phyloP scores from a whole-genome alignment of 805 yeast species.

The Saturnispora zaruensis region DNA sequence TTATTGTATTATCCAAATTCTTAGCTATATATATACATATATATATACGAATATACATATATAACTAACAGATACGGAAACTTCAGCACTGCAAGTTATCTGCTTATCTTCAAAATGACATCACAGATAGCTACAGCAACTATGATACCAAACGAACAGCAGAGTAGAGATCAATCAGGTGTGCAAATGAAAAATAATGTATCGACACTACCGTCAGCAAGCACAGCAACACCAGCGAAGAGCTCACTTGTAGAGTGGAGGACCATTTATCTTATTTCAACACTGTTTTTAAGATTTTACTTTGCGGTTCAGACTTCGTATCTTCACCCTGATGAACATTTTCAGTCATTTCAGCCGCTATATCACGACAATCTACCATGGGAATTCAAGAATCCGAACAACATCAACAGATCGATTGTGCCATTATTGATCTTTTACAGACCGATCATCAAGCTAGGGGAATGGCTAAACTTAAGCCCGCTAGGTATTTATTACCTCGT shows the following conservation, averaged over 20 bases:
- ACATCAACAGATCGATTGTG: constrained; percentile 63
- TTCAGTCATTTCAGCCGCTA: constrained; percentile 78
- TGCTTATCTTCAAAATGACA: not conserved
- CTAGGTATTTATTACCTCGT: constrained; percentile 42
- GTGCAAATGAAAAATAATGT: not conserved
- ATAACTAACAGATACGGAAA: not conserved
- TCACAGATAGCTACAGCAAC: not conserved
- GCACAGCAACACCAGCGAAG: not conserved
- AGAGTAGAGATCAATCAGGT: not conserved
- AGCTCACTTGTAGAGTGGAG: constrained; percentile 31
- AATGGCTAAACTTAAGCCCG: constrained; percentile 33
- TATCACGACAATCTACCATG: constrained; percentile 56
- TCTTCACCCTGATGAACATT: constrained; percentile 96
- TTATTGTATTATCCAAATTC: not conserved
- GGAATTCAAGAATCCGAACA: constrained; percentile 53
- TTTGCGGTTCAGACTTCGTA: constrained; percentile 69
- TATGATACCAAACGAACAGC: not conserved
- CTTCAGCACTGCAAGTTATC: not conserved
- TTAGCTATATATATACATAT: not conserved
- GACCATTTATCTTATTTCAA: constrained; percentile 31
- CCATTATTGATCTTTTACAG: constrained; percentile 64
- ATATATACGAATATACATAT: not conserved
- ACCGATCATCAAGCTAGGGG: constrained; percentile 44
- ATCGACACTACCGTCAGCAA: not conserved
- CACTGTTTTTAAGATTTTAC: constrained; percentile 42